phyloP scores from a whole-genome alignment of 2,329 filamentous ascomycete species.

The Neopestalotiopsis sp. region DNA sequence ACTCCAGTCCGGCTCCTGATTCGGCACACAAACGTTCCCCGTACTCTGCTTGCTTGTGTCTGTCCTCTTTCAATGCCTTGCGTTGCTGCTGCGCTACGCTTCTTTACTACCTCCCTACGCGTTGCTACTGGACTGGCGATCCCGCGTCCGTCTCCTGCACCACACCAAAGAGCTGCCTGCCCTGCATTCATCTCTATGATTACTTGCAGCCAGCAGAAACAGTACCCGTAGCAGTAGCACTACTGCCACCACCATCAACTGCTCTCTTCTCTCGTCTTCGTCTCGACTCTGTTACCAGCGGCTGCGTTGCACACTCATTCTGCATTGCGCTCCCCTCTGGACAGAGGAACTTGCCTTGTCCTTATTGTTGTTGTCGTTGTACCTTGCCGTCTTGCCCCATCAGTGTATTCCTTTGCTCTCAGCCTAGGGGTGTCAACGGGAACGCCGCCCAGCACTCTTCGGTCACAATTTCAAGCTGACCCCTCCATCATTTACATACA shows the following conservation, averaged over 20 bases:
- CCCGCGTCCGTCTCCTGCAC: neutral
- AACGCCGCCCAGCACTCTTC: constrained; percentile 17
- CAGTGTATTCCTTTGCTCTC: constrained; percentile 10
- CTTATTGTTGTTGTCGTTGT: constrained; percentile 2
- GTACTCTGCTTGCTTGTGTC: constrained; percentile 10
- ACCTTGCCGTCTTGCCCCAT: constrained; percentile 8
- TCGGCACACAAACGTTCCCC: constrained; percentile 10
- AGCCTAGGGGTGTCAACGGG: constrained; percentile 11
- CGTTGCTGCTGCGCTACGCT: constrained; percentile 3
- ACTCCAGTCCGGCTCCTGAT: constrained; percentile 13
- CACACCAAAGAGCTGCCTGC: neutral
- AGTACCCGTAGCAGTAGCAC: neutral
- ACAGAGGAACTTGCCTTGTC: neutral
- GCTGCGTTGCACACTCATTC: neutral
- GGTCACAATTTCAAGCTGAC: constrained; percentile 18
- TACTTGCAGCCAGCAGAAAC: neutral
- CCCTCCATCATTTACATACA: constrained; percentile 11
- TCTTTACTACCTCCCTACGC: neutral
- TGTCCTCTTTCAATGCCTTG: neutral
- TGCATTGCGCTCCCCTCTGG: neutral
- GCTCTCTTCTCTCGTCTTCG: neutral
- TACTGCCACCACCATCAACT: neutral
- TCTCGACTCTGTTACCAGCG: neutral
- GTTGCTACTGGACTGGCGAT: neutral
- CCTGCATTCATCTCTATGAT: neutral